Base-by-base conservation (phyloP, 139 green algal species). In the Astrephomene gubernaculifera region DNA sequence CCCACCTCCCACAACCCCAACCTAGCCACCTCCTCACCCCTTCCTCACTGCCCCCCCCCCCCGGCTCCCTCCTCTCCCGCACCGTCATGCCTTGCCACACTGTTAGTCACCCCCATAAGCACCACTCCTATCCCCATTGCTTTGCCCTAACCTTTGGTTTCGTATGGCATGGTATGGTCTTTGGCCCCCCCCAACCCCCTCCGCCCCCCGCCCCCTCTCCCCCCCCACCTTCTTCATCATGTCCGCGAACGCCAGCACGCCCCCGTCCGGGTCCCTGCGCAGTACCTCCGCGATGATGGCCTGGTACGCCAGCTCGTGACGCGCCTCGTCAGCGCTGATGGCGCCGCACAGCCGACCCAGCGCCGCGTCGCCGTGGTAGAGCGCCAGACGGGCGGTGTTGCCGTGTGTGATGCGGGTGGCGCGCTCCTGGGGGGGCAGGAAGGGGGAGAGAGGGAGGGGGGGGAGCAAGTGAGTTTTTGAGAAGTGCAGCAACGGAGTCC, bases 291-390 rank as follows among this genome's bases (percentile, higher is more conserved):
- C 35, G 44, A 91, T 84, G 25, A 91, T 91, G 84, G 35, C 73
- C 27, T 64, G 85, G 81, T 92, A 92, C 1, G 88, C 88, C 43
- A 93, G 91, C 93, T 99, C 97, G 91, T 99, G 97, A 5, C 97
- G 94, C n/a, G 87, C 93, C 92, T 99, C 97, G 91, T 99, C 97
- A 1, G 91, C 92, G 19, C 96, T 97, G 49, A 99, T 97, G 19
- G 94, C 84, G 19, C 95, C 96, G 84, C 93, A 98, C 57, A 88
- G 94, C 87, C 95, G 96, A 38, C 92, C 93, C 63, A 99, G 90
- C 57, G 86, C 44, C 10, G 94, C 88, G 88, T 99, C 96, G 22
- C 97, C 97, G 80, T 96, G 89, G 85, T 97, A 92, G 36, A 87
- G 86, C 0, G 97, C 97, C 78, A 97, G 93, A 29, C 92, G 87